Evolutionary conservation across 148 eudicot species (phyloP), one percentile per base, ranked within the genome.

Genomic region (Amaranthus hypochondriacus): DNA sequence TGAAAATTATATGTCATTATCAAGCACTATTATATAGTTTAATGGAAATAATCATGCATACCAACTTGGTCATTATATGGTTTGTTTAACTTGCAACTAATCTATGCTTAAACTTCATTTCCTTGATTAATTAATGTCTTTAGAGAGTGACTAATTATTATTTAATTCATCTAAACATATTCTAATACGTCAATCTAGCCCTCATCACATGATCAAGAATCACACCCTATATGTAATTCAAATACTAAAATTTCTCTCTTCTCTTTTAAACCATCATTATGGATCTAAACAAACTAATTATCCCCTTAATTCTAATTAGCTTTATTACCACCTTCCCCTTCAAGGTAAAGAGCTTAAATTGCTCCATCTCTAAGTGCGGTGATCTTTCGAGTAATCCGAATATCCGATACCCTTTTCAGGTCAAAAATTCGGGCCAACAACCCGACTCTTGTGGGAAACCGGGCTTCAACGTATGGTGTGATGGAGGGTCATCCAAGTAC

Each of bases 371-470:
- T 18, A 44, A 67, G 48, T 87, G 90, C 54, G 70, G 63, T 75
- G 76, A 42, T 55, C 18, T 49, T 15, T 68, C 66, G 7, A 60
- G 61, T 4, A 76, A 70, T 15, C 81, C 82, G 21, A 21, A 18
- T 5, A 83, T 88, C 56, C 85, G 85, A 7, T 88, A 83, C 65
- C 92, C 92, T 6, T 88, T 88, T 71, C 72, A 74, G 66, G 47
- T 86, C 49, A 12, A 68, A 5, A 66, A 43, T 4, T 49, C 51
- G 14, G 57, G 15, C 70, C 88, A 81, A 50, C 9, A 66, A 28
- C 84, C 83, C 0, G 21, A 44, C 7, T 53, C 82, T 0, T 86
- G 92, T 28, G 87, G 88, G 72, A 77, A 73, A 55, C 81, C 83
- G 5, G 88, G 87, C 18, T 89, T 86, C 55, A 52, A 75, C 51